Evolutionary conservation across 2,329 filamentous ascomycete species (phyloP), one percentile per base, ranked within the genome.

Genomic region (Chalaropsis thielavioides): DNA sequence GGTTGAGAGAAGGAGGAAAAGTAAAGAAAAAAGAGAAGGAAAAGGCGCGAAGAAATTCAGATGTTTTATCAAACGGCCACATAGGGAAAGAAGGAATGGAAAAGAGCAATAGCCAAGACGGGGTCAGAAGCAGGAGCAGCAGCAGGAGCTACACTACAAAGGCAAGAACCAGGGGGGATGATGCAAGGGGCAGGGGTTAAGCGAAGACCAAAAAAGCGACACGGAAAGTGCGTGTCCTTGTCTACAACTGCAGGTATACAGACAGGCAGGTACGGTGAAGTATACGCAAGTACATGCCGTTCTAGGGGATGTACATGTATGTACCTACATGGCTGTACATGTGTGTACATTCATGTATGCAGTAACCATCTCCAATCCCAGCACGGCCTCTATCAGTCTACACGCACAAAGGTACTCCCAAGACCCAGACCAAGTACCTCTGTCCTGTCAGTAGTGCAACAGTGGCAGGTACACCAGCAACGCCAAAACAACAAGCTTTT

Each of bases 21-120:
- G 41, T 10, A 8, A 24, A 61, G 58, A 56, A 10, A n/a, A 35
- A 35, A 19, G 43, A 24, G 22, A 46, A 44, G 15, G 27, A 46
- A 7, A 46, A 41, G 60, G n/a, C 17, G 13, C 2, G 43, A 38
- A 44, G 41, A 62, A 17, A 43, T 44, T 62, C 44, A 2, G 22
- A 38, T 40, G 43, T 62, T 61, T 35, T 54, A 63, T 63, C 38
- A 60, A 43, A 60, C 31, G 31, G 38, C 51, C 51, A 56, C n/a
- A 38, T 13, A 38, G 22, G 56, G 38, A 41, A 51, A 17, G 31
- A 65, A 56, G 56, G n/a, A 65, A 66, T 31, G 19, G 63, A 44
- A 51, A 61, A 61, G 56, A 38, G 49, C 40, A 38, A 43, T 46
- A 41, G 41, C 41, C 44, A 22, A 43, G 27, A 59, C 51, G 31